Conservation (phyloP, 1,284 basidiomycete genomes). For the Leccinum insigne region DNA sequence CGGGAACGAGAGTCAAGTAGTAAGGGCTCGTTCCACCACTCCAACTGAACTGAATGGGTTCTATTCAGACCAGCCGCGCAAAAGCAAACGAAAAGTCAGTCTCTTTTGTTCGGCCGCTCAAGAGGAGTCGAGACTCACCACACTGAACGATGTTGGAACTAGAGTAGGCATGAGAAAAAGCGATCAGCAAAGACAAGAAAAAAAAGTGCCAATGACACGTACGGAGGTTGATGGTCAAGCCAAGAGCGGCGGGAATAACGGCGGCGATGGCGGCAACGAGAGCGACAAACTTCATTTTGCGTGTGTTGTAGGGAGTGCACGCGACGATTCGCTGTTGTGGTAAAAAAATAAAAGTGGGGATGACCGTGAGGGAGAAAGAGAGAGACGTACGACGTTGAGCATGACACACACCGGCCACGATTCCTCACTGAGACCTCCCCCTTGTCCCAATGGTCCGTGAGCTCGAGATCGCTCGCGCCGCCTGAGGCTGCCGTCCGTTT, state of each 20-base stretch:
- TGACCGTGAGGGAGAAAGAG: not conserved
- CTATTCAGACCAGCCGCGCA: constrained; percentile 33
- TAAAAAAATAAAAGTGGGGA: not conserved
- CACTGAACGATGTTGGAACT: constrained; percentile 50
- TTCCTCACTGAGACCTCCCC: too few species aligned
- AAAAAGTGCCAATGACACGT: constrained; percentile 31
- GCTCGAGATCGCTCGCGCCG: constrained; percentile 59
- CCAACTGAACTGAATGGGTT: constrained; percentile 62
- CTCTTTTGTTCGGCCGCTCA: not conserved
- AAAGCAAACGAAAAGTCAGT: not conserved
- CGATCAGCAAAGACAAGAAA: not conserved
- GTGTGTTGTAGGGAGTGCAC: constrained; percentile 20
- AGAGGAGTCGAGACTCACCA: constrained; percentile 41
- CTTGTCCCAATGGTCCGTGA: too few species aligned
- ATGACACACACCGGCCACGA: too few species aligned
- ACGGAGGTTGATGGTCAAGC: constrained; percentile 70
- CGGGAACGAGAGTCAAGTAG: constrained; percentile 35
- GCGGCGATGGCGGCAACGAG: constrained; percentile 46
- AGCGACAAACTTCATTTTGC: constrained; percentile 53
- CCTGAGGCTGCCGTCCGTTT: constrained; percentile 35
- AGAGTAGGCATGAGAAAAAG: not conserved
- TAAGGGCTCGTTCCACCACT: constrained; percentile 57
- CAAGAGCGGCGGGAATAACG: constrained; percentile 45
- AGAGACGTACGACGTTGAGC: not conserved
- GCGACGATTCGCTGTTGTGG: constrained; percentile 16